Conservation (phyloP, 106 monocot genomes). For the Alisma plantagoaquatica region DNA sequence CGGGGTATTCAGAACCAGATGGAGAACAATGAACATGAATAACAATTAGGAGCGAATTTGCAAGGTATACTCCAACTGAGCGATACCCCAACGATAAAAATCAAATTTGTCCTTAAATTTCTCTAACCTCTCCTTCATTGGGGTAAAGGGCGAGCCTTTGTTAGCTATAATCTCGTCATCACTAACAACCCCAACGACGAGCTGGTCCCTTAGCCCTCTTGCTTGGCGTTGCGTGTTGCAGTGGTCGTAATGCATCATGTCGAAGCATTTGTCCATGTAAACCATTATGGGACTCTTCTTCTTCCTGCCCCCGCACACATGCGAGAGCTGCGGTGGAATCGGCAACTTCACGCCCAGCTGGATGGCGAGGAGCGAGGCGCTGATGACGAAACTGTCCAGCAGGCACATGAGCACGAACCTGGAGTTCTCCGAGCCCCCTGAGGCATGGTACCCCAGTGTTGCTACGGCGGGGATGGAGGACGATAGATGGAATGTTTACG, state of each 20-base stretch:
- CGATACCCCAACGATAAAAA: no score
- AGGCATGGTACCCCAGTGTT: neutral
- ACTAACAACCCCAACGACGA: conserved; percentile 71
- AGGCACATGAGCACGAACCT: conserved; percentile 21
- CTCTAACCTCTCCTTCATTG: conserved; percentile 93
- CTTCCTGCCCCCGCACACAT: conserved; percentile 11
- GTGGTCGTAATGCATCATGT: conserved; percentile 82
- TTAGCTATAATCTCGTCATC: conserved; percentile 72
- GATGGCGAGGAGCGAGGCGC: conserved; percentile 24
- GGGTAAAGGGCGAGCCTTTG: conserved; percentile 73
- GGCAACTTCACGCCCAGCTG: conserved; percentile 5
- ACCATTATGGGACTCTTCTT: conserved; percentile 63
- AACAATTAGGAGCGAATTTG: no score
- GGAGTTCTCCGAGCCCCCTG: conserved; percentile 11
- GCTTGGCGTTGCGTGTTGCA: conserved; percentile 72
- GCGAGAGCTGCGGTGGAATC: neutral
- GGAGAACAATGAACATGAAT: no score
- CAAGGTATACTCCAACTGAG: no score
- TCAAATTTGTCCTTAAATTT: no score
- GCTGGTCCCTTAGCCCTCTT: conserved; percentile 46
- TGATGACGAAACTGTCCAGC: conserved; percentile 29
- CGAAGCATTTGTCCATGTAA: conserved; percentile 91
- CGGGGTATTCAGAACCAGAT: no score
- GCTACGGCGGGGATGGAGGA: neutral
- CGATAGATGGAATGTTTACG: neutral